Evolutionary conservation across 73 alveolate genomes (phyloP).

Genomic region (Tetrahymena malaccensis): DNA sequence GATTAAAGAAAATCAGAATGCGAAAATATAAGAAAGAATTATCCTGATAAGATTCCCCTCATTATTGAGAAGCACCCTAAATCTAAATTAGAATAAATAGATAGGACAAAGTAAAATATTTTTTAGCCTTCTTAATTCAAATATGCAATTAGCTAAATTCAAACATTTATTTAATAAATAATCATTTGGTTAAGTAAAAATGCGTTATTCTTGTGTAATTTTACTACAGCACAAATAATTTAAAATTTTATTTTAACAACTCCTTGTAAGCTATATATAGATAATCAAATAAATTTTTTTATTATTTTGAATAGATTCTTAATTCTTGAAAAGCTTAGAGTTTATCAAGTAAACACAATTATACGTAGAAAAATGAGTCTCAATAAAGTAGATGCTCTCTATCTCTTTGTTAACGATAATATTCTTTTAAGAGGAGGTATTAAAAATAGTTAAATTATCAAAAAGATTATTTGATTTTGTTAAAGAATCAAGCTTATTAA

Average conservation of each 20-base stretch:
- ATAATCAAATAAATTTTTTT: neutral
- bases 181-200: neutral
- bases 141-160: neutral
- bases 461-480: too few relatives aligned
- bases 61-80: neutral
- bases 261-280: neutral
- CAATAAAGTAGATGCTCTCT: neutral
- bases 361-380: neutral
- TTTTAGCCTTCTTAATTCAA: neutral
- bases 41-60: neutral
- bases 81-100: neutral
- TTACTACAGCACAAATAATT: too few relatives aligned
- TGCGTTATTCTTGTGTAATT: neutral
- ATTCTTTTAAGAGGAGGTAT: neutral
- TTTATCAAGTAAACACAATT: neutral
- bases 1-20: neutral
- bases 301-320: neutral
- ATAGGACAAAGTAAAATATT: neutral
- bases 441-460: neutral
- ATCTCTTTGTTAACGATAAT: neutral
- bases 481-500: neutral
- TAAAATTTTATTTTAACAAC: neutral
- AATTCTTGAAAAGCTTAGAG: neutral
- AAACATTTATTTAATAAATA: too few relatives aligned
- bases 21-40: neutral